Base-by-base conservation (phyloP, 148 eudicot species). In the Rhododendron molle region DNA sequence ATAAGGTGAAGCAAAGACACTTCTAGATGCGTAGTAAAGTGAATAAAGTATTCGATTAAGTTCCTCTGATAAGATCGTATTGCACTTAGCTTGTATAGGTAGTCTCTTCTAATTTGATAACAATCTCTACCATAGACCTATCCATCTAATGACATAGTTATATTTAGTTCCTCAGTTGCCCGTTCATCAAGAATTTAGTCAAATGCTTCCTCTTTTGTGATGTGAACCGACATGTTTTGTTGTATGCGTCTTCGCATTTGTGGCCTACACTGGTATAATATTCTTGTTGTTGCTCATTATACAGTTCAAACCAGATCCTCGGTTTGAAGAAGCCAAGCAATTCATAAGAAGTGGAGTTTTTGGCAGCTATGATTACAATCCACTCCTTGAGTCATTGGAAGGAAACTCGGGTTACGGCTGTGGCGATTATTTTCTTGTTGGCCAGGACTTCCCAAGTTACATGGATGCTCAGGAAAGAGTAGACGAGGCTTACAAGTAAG, bases 401-500 rank as follows among this genome's bases (percentile, higher is more conserved):
- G 99, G 99, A 11, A 87, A 95, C 84, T 87, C 98, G 32, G 99
- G 99, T 43, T 97, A 82, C 87, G 98, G 98, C 14, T 95, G 98
- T 83, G 98, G 98, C 43, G 99, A 97, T 87, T 97, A 93, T 86
- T 97, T 95, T 85, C 94, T 97, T 23, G 98, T 97, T 86, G 99
- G 99, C 83, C 91, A 93, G 60, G 99, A 97, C 90, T 97, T 95
- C 84, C 95, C 99, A 46, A 88, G 94, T 83, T 97, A 97, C 92
- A 89, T 97, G 91, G 99, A 97, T 82, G 93, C 94, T 52, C 99
- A 97, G 85, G 93, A 90, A 86, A 93, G 88, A 90, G 98, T 97
- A 78, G 99, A 97, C 81, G 93, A 94, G 89, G 99, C 98, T 86
- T 97, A 97, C 93, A 95, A 97, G 98, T 97, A 97, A 90, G 94